Evolutionary conservation across 148 eudicot species (phyloP).

Genomic region (Polygonum maritimum): DNA sequence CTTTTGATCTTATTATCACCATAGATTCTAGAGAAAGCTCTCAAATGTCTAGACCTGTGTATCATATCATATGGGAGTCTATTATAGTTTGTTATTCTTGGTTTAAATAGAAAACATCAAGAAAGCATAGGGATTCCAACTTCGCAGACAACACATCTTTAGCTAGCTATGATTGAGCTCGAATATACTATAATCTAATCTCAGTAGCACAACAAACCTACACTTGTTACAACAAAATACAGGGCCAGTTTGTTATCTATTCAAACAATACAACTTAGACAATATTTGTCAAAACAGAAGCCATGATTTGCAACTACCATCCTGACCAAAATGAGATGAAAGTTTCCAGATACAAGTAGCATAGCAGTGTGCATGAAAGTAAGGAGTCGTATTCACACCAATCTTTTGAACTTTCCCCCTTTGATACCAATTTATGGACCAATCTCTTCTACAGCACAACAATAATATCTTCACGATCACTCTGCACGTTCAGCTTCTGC

Average conservation of each 20-base stretch:
- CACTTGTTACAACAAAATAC: too few relatives aligned
- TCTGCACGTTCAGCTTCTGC: conserved; percentile 4
- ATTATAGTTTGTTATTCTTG: neutral
- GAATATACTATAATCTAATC: neutral
- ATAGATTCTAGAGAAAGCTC: too few relatives aligned
- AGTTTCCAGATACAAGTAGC: neutral
- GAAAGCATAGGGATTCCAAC: neutral
- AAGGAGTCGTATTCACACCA: conserved; percentile 3
- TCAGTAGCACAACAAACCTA: neutral
- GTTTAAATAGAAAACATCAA: too few relatives aligned
- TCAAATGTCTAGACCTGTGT: too few relatives aligned
- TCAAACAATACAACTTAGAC: neutral
- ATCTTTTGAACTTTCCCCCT: neutral
- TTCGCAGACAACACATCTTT: neutral
- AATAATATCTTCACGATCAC: neutral
- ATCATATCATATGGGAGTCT: neutral
- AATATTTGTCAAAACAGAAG: neutral
- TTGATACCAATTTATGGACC: neutral
- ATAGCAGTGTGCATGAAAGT: neutral
- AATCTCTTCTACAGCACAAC: neutral
- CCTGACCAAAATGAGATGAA: neutral
- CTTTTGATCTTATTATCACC: too few relatives aligned
- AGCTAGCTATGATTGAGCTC: neutral
- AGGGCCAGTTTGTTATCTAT: neutral
- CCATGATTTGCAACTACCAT: neutral